Conservation (phyloP, 176 grass and related monocot species). For the Oryza coarctata region DNA sequence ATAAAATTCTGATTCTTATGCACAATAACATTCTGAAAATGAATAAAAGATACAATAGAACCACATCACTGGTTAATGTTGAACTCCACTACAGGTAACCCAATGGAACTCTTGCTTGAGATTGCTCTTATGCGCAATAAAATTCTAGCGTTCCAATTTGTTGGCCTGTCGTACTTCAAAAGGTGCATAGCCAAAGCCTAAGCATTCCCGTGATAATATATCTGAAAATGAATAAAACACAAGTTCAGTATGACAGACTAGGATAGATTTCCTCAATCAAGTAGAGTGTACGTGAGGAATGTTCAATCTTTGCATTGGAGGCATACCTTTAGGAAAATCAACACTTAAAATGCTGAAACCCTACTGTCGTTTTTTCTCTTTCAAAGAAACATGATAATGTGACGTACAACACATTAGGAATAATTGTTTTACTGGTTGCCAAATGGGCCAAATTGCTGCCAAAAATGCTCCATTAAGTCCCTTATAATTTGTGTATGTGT, state of each 20-base stretch:
- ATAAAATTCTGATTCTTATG: no score
- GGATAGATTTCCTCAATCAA: not conserved
- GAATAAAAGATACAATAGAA: not conserved
- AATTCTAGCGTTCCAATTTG: not conserved
- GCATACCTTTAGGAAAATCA: not conserved
- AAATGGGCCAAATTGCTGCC: conserved; percentile 44
- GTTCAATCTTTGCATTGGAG: not conserved
- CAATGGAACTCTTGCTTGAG: not conserved
- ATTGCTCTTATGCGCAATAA: not conserved
- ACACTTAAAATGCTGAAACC: not conserved
- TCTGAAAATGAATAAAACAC: not conserved
- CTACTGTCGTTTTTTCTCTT: not conserved
- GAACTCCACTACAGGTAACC: not conserved
- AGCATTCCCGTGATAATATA: not conserved
- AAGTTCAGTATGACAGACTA: not conserved
- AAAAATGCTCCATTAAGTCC: conserved; percentile 38
- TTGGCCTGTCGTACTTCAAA: not conserved
- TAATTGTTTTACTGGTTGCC: conserved; percentile 14
- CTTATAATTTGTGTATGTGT: conserved; percentile 16
- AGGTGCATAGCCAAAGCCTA: not conserved
- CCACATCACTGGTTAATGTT: not conserved
- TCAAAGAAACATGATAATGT: not conserved
- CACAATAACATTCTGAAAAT: no score
- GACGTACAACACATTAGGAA: not conserved
- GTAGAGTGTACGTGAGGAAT: not conserved